Conservation (phyloP, 495 filamentous ascomycete species). For the Neurospora sp. region DNA sequence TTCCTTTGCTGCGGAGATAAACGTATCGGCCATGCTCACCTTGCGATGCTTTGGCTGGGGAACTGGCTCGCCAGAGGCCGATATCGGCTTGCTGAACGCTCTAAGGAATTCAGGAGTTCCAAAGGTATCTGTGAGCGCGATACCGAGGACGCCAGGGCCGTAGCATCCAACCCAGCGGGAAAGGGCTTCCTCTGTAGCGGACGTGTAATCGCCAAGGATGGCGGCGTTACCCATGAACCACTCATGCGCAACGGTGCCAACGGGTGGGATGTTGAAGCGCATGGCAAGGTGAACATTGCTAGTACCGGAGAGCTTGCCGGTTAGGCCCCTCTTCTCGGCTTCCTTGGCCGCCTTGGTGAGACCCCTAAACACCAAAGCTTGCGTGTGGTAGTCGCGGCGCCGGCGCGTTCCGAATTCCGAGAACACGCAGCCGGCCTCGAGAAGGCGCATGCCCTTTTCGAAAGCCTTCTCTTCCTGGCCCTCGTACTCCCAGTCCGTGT, state of each 20-base stretch:
- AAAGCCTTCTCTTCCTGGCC: constrained; percentile 76
- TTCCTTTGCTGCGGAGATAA: constrained; percentile 17
- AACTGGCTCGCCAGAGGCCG: constrained; percentile 16
- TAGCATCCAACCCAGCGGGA: constrained; percentile 86
- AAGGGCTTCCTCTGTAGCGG: constrained; percentile 74
- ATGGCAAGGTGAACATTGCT: constrained; percentile 97
- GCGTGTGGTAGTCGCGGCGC: constrained; percentile 85
- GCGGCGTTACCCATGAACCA: constrained; percentile 99
- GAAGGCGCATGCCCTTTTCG: constrained; percentile 63
- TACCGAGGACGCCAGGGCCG: constrained; percentile 79
- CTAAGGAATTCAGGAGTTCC: constrained; percentile 84
- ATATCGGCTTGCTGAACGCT: constrained; percentile 61
- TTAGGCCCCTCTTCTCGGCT: constrained; percentile 47
- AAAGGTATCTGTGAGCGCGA: constrained; percentile 96
- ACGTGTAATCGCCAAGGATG: constrained; percentile 73
- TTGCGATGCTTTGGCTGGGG: constrained; percentile 8
- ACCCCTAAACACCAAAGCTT: constrained; percentile 82
- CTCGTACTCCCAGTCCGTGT: constrained; percentile 78
- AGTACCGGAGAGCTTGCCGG: constrained; percentile 72
- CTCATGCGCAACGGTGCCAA: constrained; percentile 95
- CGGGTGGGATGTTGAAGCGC: constrained; percentile 69
- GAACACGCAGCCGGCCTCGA: constrained; percentile 75
- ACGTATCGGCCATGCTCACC: constrained; percentile 22
- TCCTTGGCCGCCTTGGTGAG: constrained; percentile 63
- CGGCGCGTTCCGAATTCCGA: constrained; percentile 91